Base-by-base conservation (phyloP, 768 basidiomycete genomes). In the Suillus clintonianus region DNA sequence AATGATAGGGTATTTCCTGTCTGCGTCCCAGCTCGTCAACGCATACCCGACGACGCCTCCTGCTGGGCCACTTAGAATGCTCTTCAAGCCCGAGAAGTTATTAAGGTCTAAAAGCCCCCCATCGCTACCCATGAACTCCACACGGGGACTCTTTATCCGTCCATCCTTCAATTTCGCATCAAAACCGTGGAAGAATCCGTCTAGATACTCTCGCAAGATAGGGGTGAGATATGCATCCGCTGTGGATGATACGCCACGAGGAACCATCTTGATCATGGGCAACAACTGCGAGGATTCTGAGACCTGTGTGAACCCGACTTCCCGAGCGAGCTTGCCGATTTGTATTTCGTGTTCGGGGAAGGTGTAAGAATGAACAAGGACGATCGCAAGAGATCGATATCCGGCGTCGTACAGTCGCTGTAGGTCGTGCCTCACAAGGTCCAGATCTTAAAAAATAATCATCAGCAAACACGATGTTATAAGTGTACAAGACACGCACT, bases 1-100 rank as follows among this genome's bases (percentile, higher is more conserved):
- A 63, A 97, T 96, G 67, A 97, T 85, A 0, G 95, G 92, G 39
- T 83, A 79, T 69, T 84, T 88, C 68, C 80, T 74, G 66, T 87
- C 78, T 56, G 83, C 83, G 67, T 95, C 94, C 91, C 94, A 97
- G 69, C 93, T 95, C n/a, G 80, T 79, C 67, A 95, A 78, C 0
- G 95, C 94, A 70, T 94, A 97, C 0, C 97, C 97, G 0, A 99
- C 97, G 6, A 99, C 97, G 4, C 96, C 96, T 3, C 96, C 96
- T 0, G 96, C 97, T 0, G 96, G 97, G 3, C 93, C 94, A 69
- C 92, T 95, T 42, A 97, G 76, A 66, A 98, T 95, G 66, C 91
- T 94, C 82, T 95, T 96, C 68, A 99, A 77, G 0, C 96, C 97
- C 0, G 93, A 94, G 74, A 99, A 98, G 70, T 92, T 91, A 63